Percentiles rank a stretch among this genome's conserved stretches.
These are phyloP conservation scores for Paracorniculantispora psalliotae DNA, from an alignment of 2,329 filamentous ascomycete genomes.

Conservation along the genomic window DNA sequence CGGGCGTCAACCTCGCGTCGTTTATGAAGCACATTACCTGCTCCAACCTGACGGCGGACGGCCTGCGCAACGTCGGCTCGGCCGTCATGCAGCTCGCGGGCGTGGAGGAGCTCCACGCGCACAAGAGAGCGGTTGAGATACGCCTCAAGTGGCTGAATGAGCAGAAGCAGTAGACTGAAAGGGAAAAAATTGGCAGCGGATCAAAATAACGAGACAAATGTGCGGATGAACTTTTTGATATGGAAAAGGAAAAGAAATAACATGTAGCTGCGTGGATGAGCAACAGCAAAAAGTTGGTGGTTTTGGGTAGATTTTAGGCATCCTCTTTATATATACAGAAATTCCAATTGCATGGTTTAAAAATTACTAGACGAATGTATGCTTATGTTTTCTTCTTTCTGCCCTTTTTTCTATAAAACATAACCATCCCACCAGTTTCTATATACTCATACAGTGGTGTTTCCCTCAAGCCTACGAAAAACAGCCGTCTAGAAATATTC, in stretches of 20 bases:
- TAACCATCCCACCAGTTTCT: not conserved
- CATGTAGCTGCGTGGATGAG: not conserved
- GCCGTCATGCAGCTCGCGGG: slow-evolving; percentile 94
- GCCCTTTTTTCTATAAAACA: not conserved
- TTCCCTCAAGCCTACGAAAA: no score
- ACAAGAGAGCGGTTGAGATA: slow-evolving; percentile 85
- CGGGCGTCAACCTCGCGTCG: slow-evolving; percentile 89
- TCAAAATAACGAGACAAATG: not conserved
- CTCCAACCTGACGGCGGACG: slow-evolving; percentile 80
- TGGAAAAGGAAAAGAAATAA: not conserved
- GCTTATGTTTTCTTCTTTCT: not conserved
- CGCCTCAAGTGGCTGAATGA: slow-evolving; percentile 53
- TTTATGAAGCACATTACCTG: slow-evolving; percentile 98
- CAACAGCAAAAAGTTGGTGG: not conserved
- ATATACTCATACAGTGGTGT: not conserved
- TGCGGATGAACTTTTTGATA: not conserved
- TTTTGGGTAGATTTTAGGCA: no score
- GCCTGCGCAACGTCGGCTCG: slow-evolving; percentile 75
- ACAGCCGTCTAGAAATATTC: not conserved
- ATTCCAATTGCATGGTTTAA: not conserved
- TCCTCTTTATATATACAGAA: not conserved
- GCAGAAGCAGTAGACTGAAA: slow-evolving; percentile 17
- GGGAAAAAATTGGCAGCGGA: not conserved
- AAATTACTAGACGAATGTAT: no score
- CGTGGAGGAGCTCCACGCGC: slow-evolving; percentile 91